Evolutionary conservation across 192 early-diverging fungal species (phyloP).

Genomic region (Podila clonocystis): DNA sequence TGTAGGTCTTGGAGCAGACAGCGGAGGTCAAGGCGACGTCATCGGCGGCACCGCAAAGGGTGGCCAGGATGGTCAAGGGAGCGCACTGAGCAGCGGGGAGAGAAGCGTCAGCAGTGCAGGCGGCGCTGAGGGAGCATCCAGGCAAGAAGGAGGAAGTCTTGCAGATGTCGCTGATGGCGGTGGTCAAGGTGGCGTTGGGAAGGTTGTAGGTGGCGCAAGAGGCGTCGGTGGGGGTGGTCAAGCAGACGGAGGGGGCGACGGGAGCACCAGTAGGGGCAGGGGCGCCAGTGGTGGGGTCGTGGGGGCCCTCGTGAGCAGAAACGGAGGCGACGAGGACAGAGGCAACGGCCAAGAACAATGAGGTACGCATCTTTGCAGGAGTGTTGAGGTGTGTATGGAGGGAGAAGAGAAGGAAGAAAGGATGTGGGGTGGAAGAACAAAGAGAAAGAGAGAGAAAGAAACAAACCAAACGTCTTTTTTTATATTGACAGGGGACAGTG

Average conservation of each 20-base stretch:
- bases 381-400: background rate
- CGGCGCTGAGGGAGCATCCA: conserved; percentile 47
- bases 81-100: conserved; percentile 29
- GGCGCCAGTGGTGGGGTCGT: conserved; percentile 14
- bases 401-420: background rate
- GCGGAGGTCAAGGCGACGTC: conserved; percentile 21
- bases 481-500: background rate
- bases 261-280: background rate
- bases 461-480: background rate
- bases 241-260: conserved; percentile 28
- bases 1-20: conserved; percentile 37
- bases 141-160: conserved; percentile 37
- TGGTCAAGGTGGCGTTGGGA: conserved; percentile 26
- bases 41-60: conserved; percentile 37
- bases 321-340: conserved; percentile 25
- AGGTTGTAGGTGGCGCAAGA: conserved; percentile 32
- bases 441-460: background rate
- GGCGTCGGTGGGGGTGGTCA: conserved; percentile 35
- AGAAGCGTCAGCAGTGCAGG: conserved; percentile 29
- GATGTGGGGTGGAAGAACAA: background rate
- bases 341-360: conserved; percentile 29
- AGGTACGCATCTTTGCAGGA: conserved; percentile 24
- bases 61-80: conserved; percentile 34
- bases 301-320: conserved; percentile 29
- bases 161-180: conserved; percentile 35